A percentile compares a stretch with the other conserved stretches of the same genome.
Evolutionary conservation across 202 grass and related monocot species (phyloP).

Genomic region (Cymbopogon flexuosus): DNA sequence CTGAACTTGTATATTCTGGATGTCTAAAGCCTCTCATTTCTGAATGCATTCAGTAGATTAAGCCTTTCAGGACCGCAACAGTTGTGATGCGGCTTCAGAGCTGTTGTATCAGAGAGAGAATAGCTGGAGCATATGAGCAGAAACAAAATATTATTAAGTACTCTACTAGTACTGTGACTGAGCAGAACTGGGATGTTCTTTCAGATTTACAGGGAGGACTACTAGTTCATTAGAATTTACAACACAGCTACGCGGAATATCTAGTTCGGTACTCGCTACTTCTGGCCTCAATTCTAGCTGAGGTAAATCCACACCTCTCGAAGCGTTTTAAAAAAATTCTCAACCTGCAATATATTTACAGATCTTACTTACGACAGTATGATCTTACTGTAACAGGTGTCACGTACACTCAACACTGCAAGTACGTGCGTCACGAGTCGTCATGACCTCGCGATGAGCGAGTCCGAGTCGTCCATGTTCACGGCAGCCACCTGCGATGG

Average conservation of each 20-base stretch:
- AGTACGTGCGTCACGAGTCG: neutral
- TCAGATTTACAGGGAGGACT: slow-evolving; percentile 16
- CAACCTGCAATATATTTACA: slow-evolving; percentile 62
- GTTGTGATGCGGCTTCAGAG: neutral
- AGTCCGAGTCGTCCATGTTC: slow-evolving; percentile 56
- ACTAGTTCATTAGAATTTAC: slow-evolving; percentile 30
- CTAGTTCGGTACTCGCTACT: slow-evolving; percentile 35
- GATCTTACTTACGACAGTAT: slow-evolving; percentile 32
- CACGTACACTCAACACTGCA: neutral
- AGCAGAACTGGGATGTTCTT: slow-evolving; percentile 8
- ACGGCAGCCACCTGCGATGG: slow-evolving; percentile 81
- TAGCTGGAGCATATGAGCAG: neutral
- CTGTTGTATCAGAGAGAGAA: neutral
- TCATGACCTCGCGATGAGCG: slow-evolving; percentile 46
- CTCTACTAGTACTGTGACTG: neutral
- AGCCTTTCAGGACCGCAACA: neutral
- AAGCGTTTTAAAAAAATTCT: slow-evolving; percentile 10
- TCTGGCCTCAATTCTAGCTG: slow-evolving; percentile 36
- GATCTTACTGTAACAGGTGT: slow-evolving; percentile 11
- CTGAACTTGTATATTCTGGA: neutral
- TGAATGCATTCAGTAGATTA: neutral
- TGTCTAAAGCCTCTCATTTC: neutral
- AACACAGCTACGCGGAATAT: slow-evolving; percentile 27
- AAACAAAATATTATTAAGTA: neutral
- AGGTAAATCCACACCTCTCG: slow-evolving; percentile 41